Evolutionary conservation across 1,284 basidiomycete genomes (phyloP).

Genomic region (Cystobasidiaceae sp.): DNA sequence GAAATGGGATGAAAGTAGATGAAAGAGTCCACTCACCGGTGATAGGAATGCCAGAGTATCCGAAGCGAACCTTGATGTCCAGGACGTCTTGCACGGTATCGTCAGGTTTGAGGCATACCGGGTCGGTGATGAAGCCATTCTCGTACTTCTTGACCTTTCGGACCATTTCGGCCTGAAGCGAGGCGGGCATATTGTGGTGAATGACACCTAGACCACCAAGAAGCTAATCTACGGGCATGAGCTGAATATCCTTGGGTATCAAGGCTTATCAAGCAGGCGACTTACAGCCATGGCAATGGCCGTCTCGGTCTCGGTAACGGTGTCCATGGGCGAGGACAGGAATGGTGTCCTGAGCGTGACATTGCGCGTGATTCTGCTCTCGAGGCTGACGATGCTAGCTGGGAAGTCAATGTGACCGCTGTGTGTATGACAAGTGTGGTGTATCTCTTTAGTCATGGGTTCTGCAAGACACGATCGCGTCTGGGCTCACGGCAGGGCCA

Average conservation of each 20-base stretch:
- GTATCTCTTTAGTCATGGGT: not conserved
- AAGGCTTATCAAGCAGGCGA: slow-evolving; percentile 30
- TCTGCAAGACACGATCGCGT: not conserved
- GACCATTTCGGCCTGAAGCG: slow-evolving; percentile 91
- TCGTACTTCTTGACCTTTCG: slow-evolving; percentile 91
- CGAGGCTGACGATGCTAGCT: slow-evolving; percentile 72
- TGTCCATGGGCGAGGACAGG: slow-evolving; percentile 98
- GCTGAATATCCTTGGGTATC: not conserved
- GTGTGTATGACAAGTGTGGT: slow-evolving; percentile 37
- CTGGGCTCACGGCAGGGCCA: slow-evolving; percentile 55
- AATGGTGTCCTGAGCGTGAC: slow-evolving; percentile 90
- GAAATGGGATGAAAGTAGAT: slow-evolving; percentile 58
- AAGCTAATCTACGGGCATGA: slow-evolving; percentile 54
- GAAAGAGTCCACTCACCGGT: slow-evolving; percentile 63
- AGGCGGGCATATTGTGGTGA: slow-evolving; percentile 89
- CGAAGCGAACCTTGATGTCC: slow-evolving; percentile 84
- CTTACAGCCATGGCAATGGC: slow-evolving; percentile 87
- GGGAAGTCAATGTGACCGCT: slow-evolving; percentile 97
- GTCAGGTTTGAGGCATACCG: slow-evolving; percentile 73
- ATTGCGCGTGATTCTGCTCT: slow-evolving; percentile 84
- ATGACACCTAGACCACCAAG: slow-evolving; percentile 97
- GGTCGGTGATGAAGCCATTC: slow-evolving; percentile 97
- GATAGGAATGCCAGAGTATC: slow-evolving; percentile 96
- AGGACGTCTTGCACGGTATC: slow-evolving; percentile 83
- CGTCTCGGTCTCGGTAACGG: slow-evolving; percentile 96